phyloP scores from a whole-genome alignment of 2,329 filamentous ascomycete genomes.

The Diplodia intermedia region DNA sequence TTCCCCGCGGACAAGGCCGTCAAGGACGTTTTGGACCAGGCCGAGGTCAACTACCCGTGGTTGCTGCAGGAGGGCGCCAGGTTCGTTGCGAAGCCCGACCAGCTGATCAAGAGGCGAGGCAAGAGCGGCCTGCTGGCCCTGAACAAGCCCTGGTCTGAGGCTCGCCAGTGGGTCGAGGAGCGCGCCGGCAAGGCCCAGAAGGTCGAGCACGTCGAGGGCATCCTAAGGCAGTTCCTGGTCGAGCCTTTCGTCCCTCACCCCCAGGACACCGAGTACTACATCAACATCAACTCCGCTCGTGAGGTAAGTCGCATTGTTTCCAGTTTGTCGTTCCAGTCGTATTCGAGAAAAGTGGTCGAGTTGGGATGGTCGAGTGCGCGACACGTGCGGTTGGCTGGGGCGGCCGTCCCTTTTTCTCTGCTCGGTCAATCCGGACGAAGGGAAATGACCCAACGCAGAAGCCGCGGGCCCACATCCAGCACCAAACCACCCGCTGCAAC shows the following conservation, averaged over 20 bases:
- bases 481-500: conserved; percentile 27
- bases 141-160: conserved; percentile 97
- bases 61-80: conserved; percentile 80
- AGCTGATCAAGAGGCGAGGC: conserved; percentile 99
- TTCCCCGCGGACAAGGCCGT: conserved; percentile 89
- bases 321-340: conserved; percentile 29
- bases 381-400: conserved; percentile 25
- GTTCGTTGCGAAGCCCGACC: conserved; percentile 99
- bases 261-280: conserved; percentile 97
- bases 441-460: conserved; percentile 40
- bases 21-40: conserved; percentile 87
- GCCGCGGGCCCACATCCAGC: conserved; percentile 32
- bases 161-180: conserved; percentile 90
- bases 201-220: conserved; percentile 89
- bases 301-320: conserved; percentile 74
- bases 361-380: background rate
- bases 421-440: conserved; percentile 47
- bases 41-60: conserved; percentile 97
- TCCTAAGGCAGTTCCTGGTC: conserved; percentile 93
- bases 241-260: conserved; percentile 98
- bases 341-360: conserved; percentile 8
- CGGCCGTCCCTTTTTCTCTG: conserved; percentile 43
- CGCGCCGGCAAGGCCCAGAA: conserved; percentile 89
- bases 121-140: conserved; percentile 96
- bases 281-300: conserved; percentile 99